Conservation (phyloP, 2,329 filamentous ascomycete genomes). For the Diaporthe nobilis region DNA sequence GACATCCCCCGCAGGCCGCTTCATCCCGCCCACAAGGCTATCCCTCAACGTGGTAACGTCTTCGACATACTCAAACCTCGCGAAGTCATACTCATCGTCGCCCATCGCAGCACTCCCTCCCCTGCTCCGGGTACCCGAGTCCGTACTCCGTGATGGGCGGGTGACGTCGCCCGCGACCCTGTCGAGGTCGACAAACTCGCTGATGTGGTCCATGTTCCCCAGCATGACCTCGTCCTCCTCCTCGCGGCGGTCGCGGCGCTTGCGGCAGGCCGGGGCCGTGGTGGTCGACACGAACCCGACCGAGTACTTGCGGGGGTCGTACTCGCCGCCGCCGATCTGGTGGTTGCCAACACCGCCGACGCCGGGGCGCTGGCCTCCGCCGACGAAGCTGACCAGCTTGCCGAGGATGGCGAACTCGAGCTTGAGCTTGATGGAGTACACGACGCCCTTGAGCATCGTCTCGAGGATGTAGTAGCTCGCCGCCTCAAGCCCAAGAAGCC, state of each 20-base stretch:
- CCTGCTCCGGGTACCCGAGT: not conserved
- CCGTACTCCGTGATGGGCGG: constrained; percentile 4
- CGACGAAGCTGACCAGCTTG: constrained; percentile 27
- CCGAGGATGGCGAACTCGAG: constrained; percentile 32
- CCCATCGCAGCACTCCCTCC: not conserved
- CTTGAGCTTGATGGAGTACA: constrained; percentile 33
- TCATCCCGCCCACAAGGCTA: constrained; percentile 5
- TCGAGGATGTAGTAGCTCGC: constrained; percentile 32
- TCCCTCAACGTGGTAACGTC: constrained; percentile 20
- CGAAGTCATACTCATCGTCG: constrained; percentile 19
- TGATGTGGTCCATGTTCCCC: constrained; percentile 37
- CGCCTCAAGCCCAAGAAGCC: constrained; percentile 9
- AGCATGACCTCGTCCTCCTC: constrained; percentile 26
- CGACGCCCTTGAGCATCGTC: constrained; percentile 39
- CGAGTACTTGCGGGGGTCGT: constrained; percentile 30
- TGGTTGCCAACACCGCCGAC: not conserved
- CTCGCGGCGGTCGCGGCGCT: not conserved
- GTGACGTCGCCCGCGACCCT: constrained; percentile 21
- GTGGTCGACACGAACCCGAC: constrained; percentile 15
- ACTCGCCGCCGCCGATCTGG: not conserved
- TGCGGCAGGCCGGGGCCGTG: not conserved
- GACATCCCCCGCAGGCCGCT: not conserved
- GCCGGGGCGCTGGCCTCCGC: not conserved
- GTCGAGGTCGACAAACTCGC: constrained; percentile 35
- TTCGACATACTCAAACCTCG: constrained; percentile 37